These are phyloP conservation scores for Santalum album DNA, from an alignment of 164 flowering plant species.

Conservation along the genomic window DNA sequence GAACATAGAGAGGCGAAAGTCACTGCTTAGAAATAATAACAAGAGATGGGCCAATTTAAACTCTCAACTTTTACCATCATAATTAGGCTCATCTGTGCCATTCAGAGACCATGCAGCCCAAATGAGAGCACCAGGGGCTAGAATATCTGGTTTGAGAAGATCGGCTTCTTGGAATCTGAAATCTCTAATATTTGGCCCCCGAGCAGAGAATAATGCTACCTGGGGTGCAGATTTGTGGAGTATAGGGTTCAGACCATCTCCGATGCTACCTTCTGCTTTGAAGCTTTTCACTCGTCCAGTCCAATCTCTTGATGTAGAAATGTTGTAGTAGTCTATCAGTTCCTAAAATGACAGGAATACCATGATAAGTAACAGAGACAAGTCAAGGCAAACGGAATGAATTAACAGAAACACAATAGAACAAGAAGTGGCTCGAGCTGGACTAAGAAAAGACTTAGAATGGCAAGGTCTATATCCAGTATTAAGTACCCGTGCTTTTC, in stretches of 20 bases:
- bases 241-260: slow-evolving; percentile 68
- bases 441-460: not conserved
- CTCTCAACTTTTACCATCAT: slow-evolving; percentile 41
- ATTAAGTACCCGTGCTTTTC: not conserved
- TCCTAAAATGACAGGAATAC: slow-evolving; percentile 37
- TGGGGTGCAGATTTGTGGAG: slow-evolving; percentile 90
- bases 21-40: too few relatives aligned
- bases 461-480: too few relatives aligned
- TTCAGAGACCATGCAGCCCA: slow-evolving; percentile 99
- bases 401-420: not conserved
- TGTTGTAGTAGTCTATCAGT: slow-evolving; percentile 79
- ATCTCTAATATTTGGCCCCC: slow-evolving; percentile 93
- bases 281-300: slow-evolving; percentile 82
- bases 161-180: slow-evolving; percentile 89
- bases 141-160: slow-evolving; percentile 92
- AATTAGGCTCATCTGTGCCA: slow-evolving; percentile 92
- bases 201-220: slow-evolving; percentile 87
- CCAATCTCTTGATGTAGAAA: slow-evolving; percentile 82
- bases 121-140: slow-evolving; percentile 96
- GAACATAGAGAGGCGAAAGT: too few relatives aligned
- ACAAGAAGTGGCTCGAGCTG: not conserved
- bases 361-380: slow-evolving; percentile 1
- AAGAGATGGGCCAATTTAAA: not conserved
- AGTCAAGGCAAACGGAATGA: not conserved
- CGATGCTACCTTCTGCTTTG: slow-evolving; percentile 71